phyloP scores from a whole-genome alignment of 768 basidiomycete genomes.

The Ramaria sp. region DNA sequence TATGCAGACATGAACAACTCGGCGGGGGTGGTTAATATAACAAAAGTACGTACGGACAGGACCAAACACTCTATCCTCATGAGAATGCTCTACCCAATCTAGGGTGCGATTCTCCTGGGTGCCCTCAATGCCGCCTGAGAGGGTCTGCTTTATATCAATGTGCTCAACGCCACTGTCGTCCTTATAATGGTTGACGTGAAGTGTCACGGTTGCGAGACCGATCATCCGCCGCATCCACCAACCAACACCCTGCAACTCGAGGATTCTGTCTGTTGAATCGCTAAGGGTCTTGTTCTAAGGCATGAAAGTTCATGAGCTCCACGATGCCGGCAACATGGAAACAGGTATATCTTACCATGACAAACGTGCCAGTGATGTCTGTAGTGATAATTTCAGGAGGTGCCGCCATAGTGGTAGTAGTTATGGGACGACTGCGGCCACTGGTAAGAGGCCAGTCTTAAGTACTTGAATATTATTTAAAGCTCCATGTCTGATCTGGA shows the following conservation, averaged over 20 bases:
- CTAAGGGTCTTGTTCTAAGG: constrained; percentile 59
- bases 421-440: background rate
- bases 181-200: constrained; percentile 48
- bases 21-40: background rate
- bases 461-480: no score
- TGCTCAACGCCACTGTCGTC: constrained; percentile 10
- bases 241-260: constrained; percentile 58
- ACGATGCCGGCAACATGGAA: background rate
- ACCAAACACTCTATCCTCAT: constrained; percentile 6
- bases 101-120: constrained; percentile 12
- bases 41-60: background rate
- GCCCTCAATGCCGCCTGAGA: constrained; percentile 12
- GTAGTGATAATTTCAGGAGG: constrained; percentile 49
- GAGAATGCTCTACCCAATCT: constrained; percentile 4
- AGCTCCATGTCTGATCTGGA: no score
- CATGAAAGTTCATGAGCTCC: background rate
- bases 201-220: constrained; percentile 41
- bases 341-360: constrained; percentile 34
- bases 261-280: constrained; percentile 50
- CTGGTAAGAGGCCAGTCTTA: no score
- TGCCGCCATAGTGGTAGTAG: constrained; percentile 44
- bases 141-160: constrained; percentile 13
- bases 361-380: constrained; percentile 50
- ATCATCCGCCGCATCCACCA: constrained; percentile 63
- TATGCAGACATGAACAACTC: background rate